Conservation (phyloP, 164 flowering plant genomes). For the Platanus orientalis region DNA sequence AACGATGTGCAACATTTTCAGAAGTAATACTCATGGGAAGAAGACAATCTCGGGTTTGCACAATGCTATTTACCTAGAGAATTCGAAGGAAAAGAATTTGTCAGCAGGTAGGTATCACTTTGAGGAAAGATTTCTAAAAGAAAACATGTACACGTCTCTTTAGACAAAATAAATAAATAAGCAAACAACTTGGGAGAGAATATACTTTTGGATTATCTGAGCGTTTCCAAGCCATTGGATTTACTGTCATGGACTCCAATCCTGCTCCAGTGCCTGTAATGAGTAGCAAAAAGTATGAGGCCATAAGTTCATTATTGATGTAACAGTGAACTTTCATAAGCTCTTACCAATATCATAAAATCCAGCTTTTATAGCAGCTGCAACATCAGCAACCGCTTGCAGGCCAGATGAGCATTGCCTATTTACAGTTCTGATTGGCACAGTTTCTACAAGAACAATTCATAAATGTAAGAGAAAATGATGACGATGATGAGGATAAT, state of each 20-base stretch:
- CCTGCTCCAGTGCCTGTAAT: slow-evolving; percentile 92
- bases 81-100: slow-evolving; percentile 4
- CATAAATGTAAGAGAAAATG: no score
- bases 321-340: neutral
- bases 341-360: slow-evolving; percentile 88
- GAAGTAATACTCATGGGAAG: slow-evolving; percentile 98
- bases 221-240: slow-evolving; percentile 69
- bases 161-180: no score
- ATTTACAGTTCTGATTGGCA: slow-evolving; percentile 90
- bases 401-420: slow-evolving; percentile 99
- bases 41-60: slow-evolving; percentile 83
- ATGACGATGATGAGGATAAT: no score
- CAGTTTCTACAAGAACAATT: slow-evolving; percentile 57
- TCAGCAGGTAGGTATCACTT: neutral
- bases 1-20: slow-evolving; percentile 96
- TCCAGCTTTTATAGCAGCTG: slow-evolving; percentile 95
- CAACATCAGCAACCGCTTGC: slow-evolving; percentile 99
- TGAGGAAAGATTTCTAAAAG: neutral
- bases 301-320: neutral
- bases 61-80: slow-evolving; percentile 47
- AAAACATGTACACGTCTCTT: neutral
- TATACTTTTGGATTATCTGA: slow-evolving; percentile 75
- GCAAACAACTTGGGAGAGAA: neutral
- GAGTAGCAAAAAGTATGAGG: slow-evolving; percentile 4
- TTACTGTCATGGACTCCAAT: slow-evolving; percentile 84